A percentile compares a stretch with the other conserved stretches of the same genome.
These are phyloP conservation scores for Blastobotrys ciferrii DNA, from an alignment of 1,139 yeast genomes.

Conservation along the genomic window DNA sequence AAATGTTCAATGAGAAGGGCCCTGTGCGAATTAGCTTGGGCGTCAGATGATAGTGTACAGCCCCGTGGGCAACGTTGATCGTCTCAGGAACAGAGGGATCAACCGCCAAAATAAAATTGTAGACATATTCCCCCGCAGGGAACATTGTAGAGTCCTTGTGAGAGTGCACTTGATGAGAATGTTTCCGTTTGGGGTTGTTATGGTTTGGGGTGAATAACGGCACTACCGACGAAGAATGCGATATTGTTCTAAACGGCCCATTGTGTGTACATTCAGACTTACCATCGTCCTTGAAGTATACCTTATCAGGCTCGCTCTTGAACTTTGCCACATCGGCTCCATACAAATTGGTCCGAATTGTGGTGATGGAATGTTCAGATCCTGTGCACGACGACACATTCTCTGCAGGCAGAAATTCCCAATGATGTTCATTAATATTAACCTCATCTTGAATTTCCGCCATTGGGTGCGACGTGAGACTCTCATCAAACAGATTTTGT, in stretches of 20 bases:
- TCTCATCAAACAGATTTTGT: conserved; percentile 22
- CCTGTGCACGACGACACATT: conserved; percentile 1
- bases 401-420: conserved; percentile 36
- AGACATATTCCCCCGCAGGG: conserved; percentile 78
- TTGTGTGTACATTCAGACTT: conserved; percentile 20
- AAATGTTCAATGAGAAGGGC: conserved; percentile 34
- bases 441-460: conserved; percentile 36
- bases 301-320: conserved; percentile 23
- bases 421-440: conserved; percentile 35
- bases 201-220: conserved; percentile 14
- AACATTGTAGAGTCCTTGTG: conserved; percentile 35
- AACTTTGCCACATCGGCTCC: conserved; percentile 38
- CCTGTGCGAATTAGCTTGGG: conserved; percentile 37
- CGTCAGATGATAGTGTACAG: conserved; percentile 32
- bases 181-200: conserved; percentile 6
- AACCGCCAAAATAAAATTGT: conserved; percentile 65
- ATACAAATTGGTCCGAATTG: conserved; percentile 34
- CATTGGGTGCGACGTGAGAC: conserved; percentile 23
- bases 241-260: conserved; percentile 18
- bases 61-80: conserved; percentile 50
- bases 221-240: conserved; percentile 10
- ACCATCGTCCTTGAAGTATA: conserved; percentile 22
- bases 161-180: conserved; percentile 12
- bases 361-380: conserved; percentile 25
- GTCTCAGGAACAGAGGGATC: conserved; percentile 75